Base-by-base conservation (phyloP, 352 stramenopile genomes). In the Phytophthora sp. region DNA sequence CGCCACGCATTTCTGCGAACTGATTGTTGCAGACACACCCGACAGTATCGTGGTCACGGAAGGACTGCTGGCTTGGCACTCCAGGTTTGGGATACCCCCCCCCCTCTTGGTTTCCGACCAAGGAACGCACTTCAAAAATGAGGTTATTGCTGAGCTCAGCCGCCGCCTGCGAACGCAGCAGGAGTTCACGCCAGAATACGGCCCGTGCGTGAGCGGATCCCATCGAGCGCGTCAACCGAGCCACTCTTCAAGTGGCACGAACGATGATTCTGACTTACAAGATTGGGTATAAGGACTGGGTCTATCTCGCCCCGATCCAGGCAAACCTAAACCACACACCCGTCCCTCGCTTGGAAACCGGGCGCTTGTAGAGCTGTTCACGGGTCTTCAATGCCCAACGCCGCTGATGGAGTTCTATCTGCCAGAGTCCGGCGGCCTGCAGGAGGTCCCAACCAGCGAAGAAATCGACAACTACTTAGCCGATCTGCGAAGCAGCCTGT, bases 161-260 rank as follows among this genome's bases (percentile, higher is more conserved):
- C 41, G 52, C n/a, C 2, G 57, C 15, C 53, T 72, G 1, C 66
- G 61, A 3, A 63, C 7, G 2, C 29, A 68, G 23, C 73, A 77
- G 30, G 9, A 55, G 11, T 70, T 81, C 39, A 65, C 45, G 21
- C 24, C 63, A 0, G 66, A 58, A 0, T 77, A 77, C 39, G 53
- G 41, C 15, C 74, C 71, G 2, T 83, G 71, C 63, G 51, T 72
- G 1, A 81, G 73, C 30, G 65, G 73, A 31, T 73, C n/a, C 68
- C 0, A 49, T 77, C 0, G 67, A 71, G 27, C 24, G 74, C 1
- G 41, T 76, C 2, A 75, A 77, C 13, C 44, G 56, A 9, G 62
- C 69, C 31, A 45, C 71, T 20, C 24, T 82, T 0, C 71, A 82
- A 66, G 65, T 69, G 2, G 27, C 74, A 1, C 39, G 39, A 12